phyloP scores from a whole-genome alignment of 108 stramenopile species.

The Phaeodactylum tricornutum region DNA sequence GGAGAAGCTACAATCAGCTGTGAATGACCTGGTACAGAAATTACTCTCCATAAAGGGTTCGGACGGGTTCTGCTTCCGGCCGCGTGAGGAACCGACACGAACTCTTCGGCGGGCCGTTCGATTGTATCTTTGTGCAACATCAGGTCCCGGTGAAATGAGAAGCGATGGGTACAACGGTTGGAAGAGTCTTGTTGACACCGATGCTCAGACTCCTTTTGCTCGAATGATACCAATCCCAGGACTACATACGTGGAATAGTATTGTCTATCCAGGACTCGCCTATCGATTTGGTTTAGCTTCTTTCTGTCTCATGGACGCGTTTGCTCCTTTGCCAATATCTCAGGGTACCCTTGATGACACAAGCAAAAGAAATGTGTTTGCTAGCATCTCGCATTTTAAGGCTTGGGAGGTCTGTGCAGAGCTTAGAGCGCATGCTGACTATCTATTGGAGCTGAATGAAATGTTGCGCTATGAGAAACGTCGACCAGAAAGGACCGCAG shows the following conservation, averaged over 20 bases:
- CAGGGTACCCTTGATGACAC: slow-evolving; percentile 10
- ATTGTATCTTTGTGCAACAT: slow-evolving; percentile 59
- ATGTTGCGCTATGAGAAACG: slow-evolving; percentile 25
- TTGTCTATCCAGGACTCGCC: slow-evolving; percentile 50
- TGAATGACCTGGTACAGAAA: no score
- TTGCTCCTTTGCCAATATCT: no score
- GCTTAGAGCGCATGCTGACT: slow-evolving; percentile 33
- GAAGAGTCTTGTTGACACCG: slow-evolving; percentile 32
- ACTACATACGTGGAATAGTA: slow-evolving; percentile 39
- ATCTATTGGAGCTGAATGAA: slow-evolving; percentile 34
- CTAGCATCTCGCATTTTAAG: slow-evolving; percentile 10
- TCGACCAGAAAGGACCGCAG: slow-evolving; percentile 1
- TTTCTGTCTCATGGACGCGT: no score
- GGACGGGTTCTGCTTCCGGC: slow-evolving; percentile 43
- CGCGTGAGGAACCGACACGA: slow-evolving; percentile 51
- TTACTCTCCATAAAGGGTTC: no score
- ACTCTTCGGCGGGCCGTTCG: slow-evolving; percentile 38
- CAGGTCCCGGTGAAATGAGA: slow-evolving; percentile 73
- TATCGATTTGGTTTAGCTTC: slow-evolving; percentile 44
- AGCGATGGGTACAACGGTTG: slow-evolving; percentile 63
- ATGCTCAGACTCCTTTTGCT: slow-evolving; percentile 9
- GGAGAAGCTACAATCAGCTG: no score
- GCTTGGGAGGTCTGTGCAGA: slow-evolving; percentile 40
- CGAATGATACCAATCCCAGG: slow-evolving; percentile 13
- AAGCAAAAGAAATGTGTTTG: slow-evolving; percentile 21